Evolutionary conservation across 805 yeast genomes (phyloP), one percentile per base, ranked within the genome.

Genomic region (Clavispora phyllophila): DNA sequence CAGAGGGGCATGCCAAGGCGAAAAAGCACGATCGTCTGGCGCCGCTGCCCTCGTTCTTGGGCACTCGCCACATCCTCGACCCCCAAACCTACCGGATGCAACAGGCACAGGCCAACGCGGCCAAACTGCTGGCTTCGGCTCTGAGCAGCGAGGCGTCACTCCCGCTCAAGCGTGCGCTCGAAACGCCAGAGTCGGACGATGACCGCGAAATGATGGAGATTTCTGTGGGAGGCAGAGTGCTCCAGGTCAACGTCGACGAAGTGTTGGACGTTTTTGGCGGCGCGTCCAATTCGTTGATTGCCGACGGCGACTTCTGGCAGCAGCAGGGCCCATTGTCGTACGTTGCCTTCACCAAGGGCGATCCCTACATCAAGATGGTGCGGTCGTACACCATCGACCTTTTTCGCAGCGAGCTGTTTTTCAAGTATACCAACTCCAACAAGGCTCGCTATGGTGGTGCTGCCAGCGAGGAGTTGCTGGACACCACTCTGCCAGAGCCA

Each of bases 311-410:
- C 2, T 45, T 47, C 19, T 61, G 72, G 63, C 73, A 68, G 46
- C 63, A 60, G 37, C 72, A 68, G 36, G 75, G 75, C 2, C 56
- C 60, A 7, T 40, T 69, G 17, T 64, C 73, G 1, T 69, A 65
- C 37, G 57, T 66, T 20, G 74, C 73, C 4, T 47, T 68, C 25
- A 62, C 70, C 5, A 70, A 68, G 46, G 54, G 64, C 36, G 75
- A 70, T 45, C 65, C 68, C 3, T 70, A 62, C 43, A 60, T 66
- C 34, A 64, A 62, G 38, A 55, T 66, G 32, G 53, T 68, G 24
- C 54, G 75, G 19, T 61, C 60, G 22, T 70, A 59, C 49, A 63
- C 66, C 9, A 53, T 65, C 13, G 49, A 56, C 24, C 51, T 68
- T 6, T 58, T 70, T 40, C 49, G 54, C 39, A 51, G 61, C 3